Evolutionary conservation across 2,329 filamentous ascomycete species (phyloP).

Genomic region (Phaeophleospora eucalypticola): DNA sequence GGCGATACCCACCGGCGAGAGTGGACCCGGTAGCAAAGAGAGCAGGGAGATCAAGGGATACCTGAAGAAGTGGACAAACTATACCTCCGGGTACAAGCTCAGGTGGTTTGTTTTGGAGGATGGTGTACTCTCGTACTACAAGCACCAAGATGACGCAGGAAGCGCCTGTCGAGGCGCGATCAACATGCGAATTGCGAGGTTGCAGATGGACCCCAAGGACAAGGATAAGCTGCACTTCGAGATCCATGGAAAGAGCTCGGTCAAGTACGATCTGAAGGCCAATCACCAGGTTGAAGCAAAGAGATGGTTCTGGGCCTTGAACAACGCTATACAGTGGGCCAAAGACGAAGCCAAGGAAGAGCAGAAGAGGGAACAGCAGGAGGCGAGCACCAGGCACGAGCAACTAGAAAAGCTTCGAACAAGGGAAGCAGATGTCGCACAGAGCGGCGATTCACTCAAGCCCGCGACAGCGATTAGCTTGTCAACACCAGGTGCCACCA

Average conservation of each 20-base stretch:
- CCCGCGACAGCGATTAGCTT: conserved; percentile 37
- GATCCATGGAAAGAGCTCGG: conserved; percentile 95
- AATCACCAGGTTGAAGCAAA: conserved; percentile 98
- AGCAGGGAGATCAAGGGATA: conserved; percentile 97
- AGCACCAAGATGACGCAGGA: conserved; percentile 95
- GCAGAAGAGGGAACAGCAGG: conserved; percentile 68
- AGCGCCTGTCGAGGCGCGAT: conserved; percentile 96
- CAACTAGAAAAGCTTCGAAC: conserved; percentile 52
- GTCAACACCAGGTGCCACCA: conserved; percentile 28
- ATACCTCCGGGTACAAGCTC: conserved; percentile 92
- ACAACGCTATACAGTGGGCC: conserved; percentile 97
- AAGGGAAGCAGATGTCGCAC: conserved; percentile 25
- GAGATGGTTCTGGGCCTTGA: conserved; percentile 97
- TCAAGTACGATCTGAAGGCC: conserved; percentile 96
- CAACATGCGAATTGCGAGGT: conserved; percentile 93
- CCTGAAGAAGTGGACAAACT: conserved; percentile 99
- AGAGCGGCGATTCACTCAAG: conserved; percentile 23
- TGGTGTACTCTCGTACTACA: conserved; percentile 96
- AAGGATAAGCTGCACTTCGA: conserved; percentile 97
- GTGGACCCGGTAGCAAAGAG: conserved; percentile 69
- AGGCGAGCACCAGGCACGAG: conserved; percentile 77
- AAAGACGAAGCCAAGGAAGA: conserved; percentile 96
- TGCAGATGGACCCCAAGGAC: conserved; percentile 95
- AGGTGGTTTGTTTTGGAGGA: conserved; percentile 98
- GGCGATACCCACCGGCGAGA: conserved; percentile 41